phyloP scores from a whole-genome alignment of 495 filamentous ascomycete genomes.

The Neurospora intermedia region DNA sequence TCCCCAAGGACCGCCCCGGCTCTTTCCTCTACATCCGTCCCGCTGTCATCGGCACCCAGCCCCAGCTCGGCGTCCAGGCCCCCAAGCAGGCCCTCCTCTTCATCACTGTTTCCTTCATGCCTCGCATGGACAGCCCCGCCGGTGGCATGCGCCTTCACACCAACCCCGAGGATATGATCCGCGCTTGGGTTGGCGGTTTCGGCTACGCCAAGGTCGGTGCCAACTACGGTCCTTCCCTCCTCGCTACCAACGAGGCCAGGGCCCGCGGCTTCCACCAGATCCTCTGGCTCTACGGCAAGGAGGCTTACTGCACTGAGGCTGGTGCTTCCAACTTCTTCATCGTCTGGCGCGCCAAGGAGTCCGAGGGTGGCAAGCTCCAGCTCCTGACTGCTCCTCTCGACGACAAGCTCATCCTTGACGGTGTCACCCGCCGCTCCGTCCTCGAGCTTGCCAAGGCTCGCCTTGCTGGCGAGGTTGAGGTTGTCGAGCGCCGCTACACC shows the following conservation, averaged over 20 bases:
- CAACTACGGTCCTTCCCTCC: constrained; percentile 77
- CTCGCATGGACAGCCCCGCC: constrained; percentile 41
- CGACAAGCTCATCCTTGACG: constrained; percentile 73
- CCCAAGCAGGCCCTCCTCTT: constrained; percentile 78
- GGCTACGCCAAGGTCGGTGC: constrained; percentile 85
- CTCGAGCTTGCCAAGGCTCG: constrained; percentile 60
- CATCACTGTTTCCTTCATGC: constrained; percentile 69
- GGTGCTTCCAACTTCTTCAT: constrained; percentile 93
- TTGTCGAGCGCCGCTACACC: constrained; percentile 69
- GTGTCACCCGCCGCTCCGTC: constrained; percentile 69
- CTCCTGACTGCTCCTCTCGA: constrained; percentile 75
- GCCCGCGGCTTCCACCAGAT: constrained; percentile 71
- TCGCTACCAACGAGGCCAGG: constrained; percentile 63
- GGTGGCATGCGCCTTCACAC: constrained; percentile 69
- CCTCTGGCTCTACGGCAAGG: constrained; percentile 75
- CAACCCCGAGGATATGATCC: constrained; percentile 61
- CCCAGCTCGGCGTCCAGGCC: constrained; percentile 68
- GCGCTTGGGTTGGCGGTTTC: constrained; percentile 89
- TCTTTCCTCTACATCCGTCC: constrained; percentile 69
- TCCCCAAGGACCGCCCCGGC: constrained; percentile 56
- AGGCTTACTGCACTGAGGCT: constrained; percentile 75
- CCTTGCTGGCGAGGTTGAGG: constrained; percentile 50
- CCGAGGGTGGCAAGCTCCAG: constrained; percentile 50
- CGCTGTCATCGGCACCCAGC: constrained; percentile 71
- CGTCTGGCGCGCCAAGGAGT: constrained; percentile 59